These are phyloP conservation scores for Raphanus hybrid DNA, from an alignment of 441 rosid genomes.

Conservation along the genomic window DNA sequence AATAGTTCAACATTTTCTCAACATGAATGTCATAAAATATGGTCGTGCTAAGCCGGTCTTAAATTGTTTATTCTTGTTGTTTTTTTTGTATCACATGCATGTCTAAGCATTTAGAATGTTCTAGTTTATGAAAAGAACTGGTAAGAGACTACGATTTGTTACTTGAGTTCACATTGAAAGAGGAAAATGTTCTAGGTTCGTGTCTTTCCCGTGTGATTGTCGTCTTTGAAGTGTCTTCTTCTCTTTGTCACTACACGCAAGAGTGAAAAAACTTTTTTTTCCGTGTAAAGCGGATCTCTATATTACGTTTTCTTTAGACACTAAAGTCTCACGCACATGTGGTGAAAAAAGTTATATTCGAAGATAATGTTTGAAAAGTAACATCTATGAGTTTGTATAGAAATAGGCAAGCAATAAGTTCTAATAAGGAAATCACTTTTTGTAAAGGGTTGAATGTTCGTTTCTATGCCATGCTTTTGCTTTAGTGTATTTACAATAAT, in stretches of 20 bases:
- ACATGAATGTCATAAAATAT: too few relatives aligned
- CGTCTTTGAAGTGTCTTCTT: slow-evolving; percentile 18
- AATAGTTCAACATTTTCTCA: too few relatives aligned
- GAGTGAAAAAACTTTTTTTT: slow-evolving; percentile 9
- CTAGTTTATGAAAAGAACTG: neutral
- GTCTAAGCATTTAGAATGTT: too few relatives aligned
- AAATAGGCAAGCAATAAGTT: neutral
- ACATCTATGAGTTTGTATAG: neutral
- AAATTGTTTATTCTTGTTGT: neutral
- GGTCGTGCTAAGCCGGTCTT: too few relatives aligned
- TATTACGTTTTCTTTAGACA: slow-evolving; percentile 16
- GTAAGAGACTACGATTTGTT: neutral
- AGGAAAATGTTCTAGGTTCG: slow-evolving; percentile 3
- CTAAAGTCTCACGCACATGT: slow-evolving; percentile 10
- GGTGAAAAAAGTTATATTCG: slow-evolving; percentile 9
- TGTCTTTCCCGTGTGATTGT: neutral
- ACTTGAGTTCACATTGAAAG: slow-evolving; percentile 19
- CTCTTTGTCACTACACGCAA: slow-evolving; percentile 18
- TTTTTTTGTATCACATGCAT: too few relatives aligned
- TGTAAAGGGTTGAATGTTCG: too few relatives aligned
- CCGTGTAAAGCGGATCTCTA: slow-evolving; percentile 33
- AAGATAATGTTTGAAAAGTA: slow-evolving; percentile 2
- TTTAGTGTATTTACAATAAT: too few relatives aligned
- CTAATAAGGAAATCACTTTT: too few relatives aligned
- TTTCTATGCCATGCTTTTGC: too few relatives aligned